Evolutionary conservation across 352 stramenopile species (phyloP), one percentile per base, ranked within the genome.

Genomic region (Pythium insidiosum): DNA sequence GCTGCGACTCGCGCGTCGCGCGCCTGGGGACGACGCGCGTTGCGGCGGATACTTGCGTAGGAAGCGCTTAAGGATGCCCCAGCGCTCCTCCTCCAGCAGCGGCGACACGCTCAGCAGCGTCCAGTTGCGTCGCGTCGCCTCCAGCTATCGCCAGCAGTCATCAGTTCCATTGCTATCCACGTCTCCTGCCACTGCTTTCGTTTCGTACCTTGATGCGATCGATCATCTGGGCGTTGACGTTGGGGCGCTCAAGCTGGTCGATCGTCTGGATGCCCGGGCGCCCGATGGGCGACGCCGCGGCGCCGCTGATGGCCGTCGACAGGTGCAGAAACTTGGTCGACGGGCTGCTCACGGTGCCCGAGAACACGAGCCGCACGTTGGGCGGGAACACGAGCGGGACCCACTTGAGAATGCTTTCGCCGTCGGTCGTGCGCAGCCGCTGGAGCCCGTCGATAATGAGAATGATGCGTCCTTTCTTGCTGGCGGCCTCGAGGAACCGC

Each of bases 371-470:
- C 21, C 84, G 73, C 12, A 95, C 80, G 50, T 96, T 96, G 2
- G 83, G 58, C 20, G 87, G 86, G 38, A 96, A 92, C 16, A 62
- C 66, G 5, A 94, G 61, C 15, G 89, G 87, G 6, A 97, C 61
- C 87, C 87, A 97, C 48, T 94, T 94, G 34, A 96, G 60, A 43
- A 93, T 93, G 44, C 68, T 88, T 39, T 96, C 86, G 22, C 87
- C 85, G 47, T 94, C 78, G 25, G 66, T 91, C 21, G 75, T 90
- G 33, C 79, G 73, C 6, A 96, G 59, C 6, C 87, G 62, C 41
- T 96, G 73, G 7, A 97, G 50, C 2, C 86, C 85, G 51, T 96
- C 89, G 33, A 97, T 88, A 20, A 96, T 83, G 30, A 97, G 66
- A 42, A 96, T 78, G 21, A 95, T 81, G 19, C 73, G 62, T 16